These are phyloP conservation scores for Ceratocystis huliohia DNA, from an alignment of 2,329 filamentous ascomycete genomes.

Conservation along the genomic window DNA sequence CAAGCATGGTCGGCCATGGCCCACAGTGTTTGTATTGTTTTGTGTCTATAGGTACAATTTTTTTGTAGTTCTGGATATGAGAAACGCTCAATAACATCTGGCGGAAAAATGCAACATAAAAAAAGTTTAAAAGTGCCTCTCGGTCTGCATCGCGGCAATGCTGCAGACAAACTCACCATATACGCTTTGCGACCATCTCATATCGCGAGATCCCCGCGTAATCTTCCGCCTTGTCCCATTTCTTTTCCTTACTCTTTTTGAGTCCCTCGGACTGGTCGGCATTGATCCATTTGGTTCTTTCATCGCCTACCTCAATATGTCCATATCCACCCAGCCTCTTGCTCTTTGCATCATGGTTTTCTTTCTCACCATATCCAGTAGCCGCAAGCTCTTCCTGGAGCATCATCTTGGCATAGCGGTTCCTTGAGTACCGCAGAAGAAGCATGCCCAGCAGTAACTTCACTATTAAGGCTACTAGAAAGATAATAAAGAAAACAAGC, in stretches of 20 bases:
- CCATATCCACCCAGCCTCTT: slow-evolving; percentile 71
- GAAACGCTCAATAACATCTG: no score
- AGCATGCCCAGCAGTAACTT: slow-evolving; percentile 84
- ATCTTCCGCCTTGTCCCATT: slow-evolving; percentile 36
- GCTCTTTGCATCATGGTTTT: slow-evolving; percentile 52
- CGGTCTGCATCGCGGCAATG: no score
- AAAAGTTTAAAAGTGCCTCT: no score
- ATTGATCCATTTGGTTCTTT: slow-evolving; percentile 75
- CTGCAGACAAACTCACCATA: slow-evolving; percentile 52
- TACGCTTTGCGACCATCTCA: slow-evolving; percentile 91
- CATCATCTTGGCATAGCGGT: slow-evolving; percentile 73
- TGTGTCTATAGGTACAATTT: no score
- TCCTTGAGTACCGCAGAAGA: slow-evolving; percentile 64
- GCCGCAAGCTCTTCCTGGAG: slow-evolving; percentile 44
- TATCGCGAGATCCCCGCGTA: slow-evolving; percentile 64
- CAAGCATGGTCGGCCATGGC: no score
- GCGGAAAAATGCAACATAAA: no score
- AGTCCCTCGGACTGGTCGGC: slow-evolving; percentile 66
- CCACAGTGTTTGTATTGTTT: no score
- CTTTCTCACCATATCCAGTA: slow-evolving; percentile 33
- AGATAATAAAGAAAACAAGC: slow-evolving; percentile 71
- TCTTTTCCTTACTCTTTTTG: slow-evolving; percentile 38
- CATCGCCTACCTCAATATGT: slow-evolving; percentile 76
- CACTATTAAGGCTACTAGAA: slow-evolving; percentile 69
- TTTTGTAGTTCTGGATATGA: no score